Evolutionary conservation across 2,329 filamentous ascomycete genomes (phyloP), one percentile per base, ranked within the genome.

Genomic region (Beauveria asiatica): DNA sequence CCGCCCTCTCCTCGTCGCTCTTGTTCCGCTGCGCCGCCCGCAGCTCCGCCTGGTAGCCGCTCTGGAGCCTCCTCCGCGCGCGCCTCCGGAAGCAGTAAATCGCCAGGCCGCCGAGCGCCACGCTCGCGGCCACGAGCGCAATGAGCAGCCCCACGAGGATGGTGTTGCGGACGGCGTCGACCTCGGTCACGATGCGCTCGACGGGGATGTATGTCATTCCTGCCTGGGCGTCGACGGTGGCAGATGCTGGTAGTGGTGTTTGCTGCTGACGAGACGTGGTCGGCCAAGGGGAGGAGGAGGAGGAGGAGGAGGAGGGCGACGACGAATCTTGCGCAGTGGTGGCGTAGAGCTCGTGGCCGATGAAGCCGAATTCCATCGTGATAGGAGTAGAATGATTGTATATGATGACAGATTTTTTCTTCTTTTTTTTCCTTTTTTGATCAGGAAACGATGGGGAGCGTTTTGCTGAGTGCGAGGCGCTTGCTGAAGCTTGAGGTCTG

Each of bases 111-210:
- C 56, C 56, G n/a, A 58, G 37, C 46, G 39, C 48, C 11, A 59
- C 39, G 57, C 48, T 59, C 11, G 25, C 57, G 23, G 39, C 57
- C 27, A 39, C 48, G 48, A 52, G 39, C 11, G 25, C 48, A 19
- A 59, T 27, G 16, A 59, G 57, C 4, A 59, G 48, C 13, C 33
- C 48, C 13, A 59, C 57, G 39, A 59, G 46, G 39, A 59, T 7
- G 16, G 57, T 59, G 48, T 59, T 59, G 27, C 52, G 57, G 1
- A 21, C 41, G 49, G 57, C 57, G 41, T 54, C 57, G 41, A 9
- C 39, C 25, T 59, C 48, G 39, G 37, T 10, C 39, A 48, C 13
- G 41, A 42, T 21, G 11, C 13, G 2, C n/a, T 39, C 25, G 57
- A 46, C 19, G 39, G 57, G 39, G n/a, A 52, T 19, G 39, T 45